Base-by-base conservation (phyloP, 371 early-diverging fungal genomes). In the Mucor racemosus region DNA sequence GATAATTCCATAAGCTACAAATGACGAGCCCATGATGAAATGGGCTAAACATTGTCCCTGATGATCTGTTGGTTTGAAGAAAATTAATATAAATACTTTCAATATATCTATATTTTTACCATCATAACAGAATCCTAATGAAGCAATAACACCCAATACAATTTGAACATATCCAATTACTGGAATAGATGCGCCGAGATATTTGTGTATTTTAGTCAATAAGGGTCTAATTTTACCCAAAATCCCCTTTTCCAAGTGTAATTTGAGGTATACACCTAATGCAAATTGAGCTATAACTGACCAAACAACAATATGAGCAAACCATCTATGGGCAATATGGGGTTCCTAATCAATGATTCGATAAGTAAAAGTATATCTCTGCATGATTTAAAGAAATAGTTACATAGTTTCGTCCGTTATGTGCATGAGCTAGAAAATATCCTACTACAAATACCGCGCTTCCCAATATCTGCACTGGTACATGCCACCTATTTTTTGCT, bases 1-100 rank as follows among this genome's bases (percentile, higher is more conserved):
- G 44, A 87, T 67, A 40, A 90, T 81, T 60, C 90, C 90, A 68
- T 90, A 90, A 13, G 78, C 88, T 31, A 87, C 80, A 75, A 90
- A 90, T 26, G 89, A 88, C 21, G 88, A 87, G 8, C 90, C 90
- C 90, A 90, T 90, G 59, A 90, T 90, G 62, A 89, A 85, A 66
- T 90, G 90, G 1, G 90, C 90, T 42, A 90, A 73, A 46, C 90
- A 90, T 64, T 90, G 90, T 9, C 87, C 90, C 2, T 79, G 76
- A 46, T 74, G 73, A 8, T 86, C 90, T 83, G 67, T 7, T 17
- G 13, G 26, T 48, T 21, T 44, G 6, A 5, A 7, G 15, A 14
- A 2, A 17, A 34, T 36, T 26, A 21, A 21, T 34, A 7, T 14
- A 36, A 4, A 17, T 44, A 13, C 8, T 7, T 19, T 62, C 6